Conservation (phyloP, 225 moss, liverwort and hornwort genomes). For the Polytrichum formosum region DNA sequence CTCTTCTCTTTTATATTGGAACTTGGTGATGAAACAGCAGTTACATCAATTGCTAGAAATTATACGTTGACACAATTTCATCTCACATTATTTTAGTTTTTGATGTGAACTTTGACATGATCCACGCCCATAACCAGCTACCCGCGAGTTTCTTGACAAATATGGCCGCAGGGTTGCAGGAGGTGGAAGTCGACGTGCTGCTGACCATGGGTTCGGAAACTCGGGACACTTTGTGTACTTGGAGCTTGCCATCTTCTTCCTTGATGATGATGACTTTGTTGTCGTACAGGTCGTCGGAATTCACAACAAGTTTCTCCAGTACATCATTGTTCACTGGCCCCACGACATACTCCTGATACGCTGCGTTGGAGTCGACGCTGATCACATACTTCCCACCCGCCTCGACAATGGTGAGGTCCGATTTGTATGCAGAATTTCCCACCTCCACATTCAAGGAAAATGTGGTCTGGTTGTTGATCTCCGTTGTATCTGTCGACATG, state of each 20-base stretch:
- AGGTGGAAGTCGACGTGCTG: neutral
- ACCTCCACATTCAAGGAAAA: constrained; percentile 26
- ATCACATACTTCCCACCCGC: constrained; percentile 20
- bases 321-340: constrained; percentile 13
- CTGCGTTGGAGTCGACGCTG: constrained; percentile 29
- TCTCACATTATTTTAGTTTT: too few species aligned
- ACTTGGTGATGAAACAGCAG: too few species aligned
- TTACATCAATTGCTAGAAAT: too few species aligned
- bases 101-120: constrained; percentile 5
- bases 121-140: constrained; percentile 29
- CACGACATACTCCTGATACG: constrained; percentile 28
- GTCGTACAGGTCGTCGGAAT: constrained; percentile 45
- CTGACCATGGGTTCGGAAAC: neutral
- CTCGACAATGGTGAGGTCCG: constrained; percentile 15
- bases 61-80: too few species aligned
- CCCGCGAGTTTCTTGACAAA: constrained; percentile 7
- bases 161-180: neutral
- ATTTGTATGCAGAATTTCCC: constrained; percentile 10
- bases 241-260: constrained; percentile 35
- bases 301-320: constrained; percentile 15
- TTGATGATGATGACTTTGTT: constrained; percentile 32
- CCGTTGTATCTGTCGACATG: constrained; percentile 26
- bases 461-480: constrained; percentile 25
- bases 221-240: constrained; percentile 16
- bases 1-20: too few species aligned